These are phyloP conservation scores for Neofusicoccum umdonicola DNA, from an alignment of 2,329 filamentous ascomycete genomes.

Conservation along the genomic window DNA sequence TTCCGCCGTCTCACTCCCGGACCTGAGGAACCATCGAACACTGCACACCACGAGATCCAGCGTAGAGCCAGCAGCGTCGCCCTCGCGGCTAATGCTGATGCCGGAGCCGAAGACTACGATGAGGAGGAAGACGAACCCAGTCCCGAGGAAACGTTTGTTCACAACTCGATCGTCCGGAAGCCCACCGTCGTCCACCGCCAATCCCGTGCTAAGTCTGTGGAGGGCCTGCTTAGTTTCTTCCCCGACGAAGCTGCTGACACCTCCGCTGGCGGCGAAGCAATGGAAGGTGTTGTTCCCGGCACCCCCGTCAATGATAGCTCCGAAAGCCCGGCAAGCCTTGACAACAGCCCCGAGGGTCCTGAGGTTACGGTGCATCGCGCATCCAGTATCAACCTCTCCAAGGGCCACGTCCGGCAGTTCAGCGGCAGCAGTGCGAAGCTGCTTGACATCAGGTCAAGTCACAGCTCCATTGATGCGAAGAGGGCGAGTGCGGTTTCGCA, in stretches of 20 bases:
- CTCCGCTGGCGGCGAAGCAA: slow-evolving; percentile 27
- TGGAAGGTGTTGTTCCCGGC: slow-evolving; percentile 34
- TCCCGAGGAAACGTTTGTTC: slow-evolving; percentile 42
- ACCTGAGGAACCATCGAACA: slow-evolving; percentile 39
- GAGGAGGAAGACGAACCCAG: slow-evolving; percentile 25
- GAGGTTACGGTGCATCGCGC: slow-evolving; percentile 57
- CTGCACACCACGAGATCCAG: slow-evolving; percentile 11
- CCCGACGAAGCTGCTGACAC: slow-evolving; percentile 25
- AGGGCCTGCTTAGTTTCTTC: slow-evolving; percentile 57
- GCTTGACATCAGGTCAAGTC: slow-evolving; percentile 55
- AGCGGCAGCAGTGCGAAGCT: slow-evolving; percentile 76
- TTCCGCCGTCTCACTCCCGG: slow-evolving; percentile 56
- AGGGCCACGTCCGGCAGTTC: slow-evolving; percentile 66
- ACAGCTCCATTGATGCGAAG: slow-evolving; percentile 24
- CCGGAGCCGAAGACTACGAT: slow-evolving; percentile 51
- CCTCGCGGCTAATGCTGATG: slow-evolving; percentile 30
- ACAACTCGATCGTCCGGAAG: slow-evolving; percentile 54
- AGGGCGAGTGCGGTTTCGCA: background rate
- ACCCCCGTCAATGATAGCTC: slow-evolving; percentile 30
- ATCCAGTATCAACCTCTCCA: slow-evolving; percentile 66
- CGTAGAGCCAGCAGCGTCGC: slow-evolving; percentile 47
- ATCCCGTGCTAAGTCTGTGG: slow-evolving; percentile 58
- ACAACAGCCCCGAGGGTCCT: slow-evolving; percentile 22
- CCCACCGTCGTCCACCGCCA: slow-evolving; percentile 64
- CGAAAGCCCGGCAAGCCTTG: slow-evolving; percentile 29